phyloP scores from a whole-genome alignment of 2,329 filamentous ascomycete species.

The Lasiodiplodia sp. region DNA sequence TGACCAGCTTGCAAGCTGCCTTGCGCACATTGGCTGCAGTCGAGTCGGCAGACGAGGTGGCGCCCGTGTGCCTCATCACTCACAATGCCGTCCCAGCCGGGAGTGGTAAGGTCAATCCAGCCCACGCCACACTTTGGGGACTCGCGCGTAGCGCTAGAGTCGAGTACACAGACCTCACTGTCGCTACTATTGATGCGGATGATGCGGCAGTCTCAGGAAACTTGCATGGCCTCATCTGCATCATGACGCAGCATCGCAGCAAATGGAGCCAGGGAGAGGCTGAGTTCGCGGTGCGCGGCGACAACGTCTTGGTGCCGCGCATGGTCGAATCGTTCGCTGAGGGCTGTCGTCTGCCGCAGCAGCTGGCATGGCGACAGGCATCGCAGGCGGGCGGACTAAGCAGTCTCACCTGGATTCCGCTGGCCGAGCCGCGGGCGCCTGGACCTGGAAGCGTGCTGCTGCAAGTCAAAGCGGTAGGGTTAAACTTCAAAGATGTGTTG shows the following conservation, averaged over 20 bases:
- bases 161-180: background rate
- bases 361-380: background rate
- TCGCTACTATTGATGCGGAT: background rate
- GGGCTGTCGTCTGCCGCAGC: background rate
- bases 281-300: background rate
- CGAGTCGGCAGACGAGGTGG: background rate
- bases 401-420: background rate
- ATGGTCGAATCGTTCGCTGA: background rate
- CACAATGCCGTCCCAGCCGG: background rate
- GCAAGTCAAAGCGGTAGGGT: slow-evolving; percentile 4
- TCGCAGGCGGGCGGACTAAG: background rate
- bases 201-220: background rate
- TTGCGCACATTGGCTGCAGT: background rate
- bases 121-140: background rate
- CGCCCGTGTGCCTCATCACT: background rate
- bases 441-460: slow-evolving; percentile 40
- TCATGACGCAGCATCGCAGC: background rate
- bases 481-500: slow-evolving; percentile 29
- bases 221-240: background rate
- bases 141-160: background rate
- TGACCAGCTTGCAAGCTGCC: background rate
- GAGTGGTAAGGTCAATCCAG: background rate
- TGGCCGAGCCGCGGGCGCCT: background rate
- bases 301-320: background rate
- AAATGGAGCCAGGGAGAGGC: background rate